A percentile compares a stretch with the other conserved stretches of the same genome.
phyloP scores from a whole-genome alignment of 345 rosid species.

The Syzygium oleosum region DNA sequence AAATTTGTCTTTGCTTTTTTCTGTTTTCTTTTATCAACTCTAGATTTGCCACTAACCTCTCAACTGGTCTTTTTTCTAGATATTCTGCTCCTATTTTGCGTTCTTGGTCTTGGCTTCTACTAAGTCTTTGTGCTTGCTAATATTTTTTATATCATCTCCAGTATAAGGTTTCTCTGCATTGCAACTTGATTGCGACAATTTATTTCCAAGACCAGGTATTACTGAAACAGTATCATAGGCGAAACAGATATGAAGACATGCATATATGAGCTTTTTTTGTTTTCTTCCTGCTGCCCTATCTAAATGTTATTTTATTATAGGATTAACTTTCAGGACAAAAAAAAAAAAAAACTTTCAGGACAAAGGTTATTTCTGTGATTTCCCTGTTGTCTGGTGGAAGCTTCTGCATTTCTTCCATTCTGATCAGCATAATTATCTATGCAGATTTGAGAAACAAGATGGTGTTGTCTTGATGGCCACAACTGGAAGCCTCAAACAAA shows the following conservation, averaged over 20 bases:
- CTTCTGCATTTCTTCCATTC: not conserved
- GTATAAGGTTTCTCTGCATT: not conserved
- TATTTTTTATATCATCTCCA: not conserved
- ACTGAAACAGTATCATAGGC: not conserved
- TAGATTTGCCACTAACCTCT: not conserved
- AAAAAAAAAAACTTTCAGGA: no score
- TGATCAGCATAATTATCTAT: not conserved
- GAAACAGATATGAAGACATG: not conserved
- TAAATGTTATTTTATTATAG: not conserved
- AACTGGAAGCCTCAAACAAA: conserved; percentile 78
- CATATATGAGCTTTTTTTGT: not conserved
- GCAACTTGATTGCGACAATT: not conserved
- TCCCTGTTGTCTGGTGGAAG: not conserved
- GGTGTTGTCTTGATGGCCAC: conserved; percentile 99
- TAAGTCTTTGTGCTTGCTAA: not conserved
- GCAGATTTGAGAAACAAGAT: conserved; percentile 95
- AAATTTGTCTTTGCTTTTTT: not conserved
- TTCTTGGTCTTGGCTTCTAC: not conserved
- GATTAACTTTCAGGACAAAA: not conserved
- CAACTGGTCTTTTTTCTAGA: not conserved
- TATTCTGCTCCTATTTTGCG: not conserved
- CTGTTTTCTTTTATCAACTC: not conserved
- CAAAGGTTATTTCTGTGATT: not conserved
- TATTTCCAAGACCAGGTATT: not conserved
- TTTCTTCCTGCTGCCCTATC: not conserved